Conservation (phyloP, 148 eudicot genomes). For the Euryodendron excelsum region DNA sequence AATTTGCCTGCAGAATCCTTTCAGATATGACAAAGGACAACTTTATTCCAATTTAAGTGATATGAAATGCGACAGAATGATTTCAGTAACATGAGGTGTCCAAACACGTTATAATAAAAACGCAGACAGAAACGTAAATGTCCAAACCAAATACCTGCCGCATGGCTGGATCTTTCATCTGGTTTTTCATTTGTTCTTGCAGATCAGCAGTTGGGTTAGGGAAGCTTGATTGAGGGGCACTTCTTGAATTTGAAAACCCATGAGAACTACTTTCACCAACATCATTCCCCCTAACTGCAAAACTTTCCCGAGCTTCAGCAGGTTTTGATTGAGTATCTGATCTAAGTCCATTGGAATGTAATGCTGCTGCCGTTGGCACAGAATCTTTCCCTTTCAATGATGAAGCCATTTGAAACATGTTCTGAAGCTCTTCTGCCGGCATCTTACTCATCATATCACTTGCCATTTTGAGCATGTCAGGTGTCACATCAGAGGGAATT, state of each 20-base stretch:
- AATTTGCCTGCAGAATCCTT: background rate
- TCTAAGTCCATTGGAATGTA: slow-evolving; percentile 36
- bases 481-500: slow-evolving; percentile 60
- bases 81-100: background rate
- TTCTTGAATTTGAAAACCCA: slow-evolving; percentile 41
- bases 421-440: slow-evolving; percentile 79
- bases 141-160: slow-evolving; percentile 52
- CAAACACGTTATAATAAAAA: background rate
- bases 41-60: background rate
- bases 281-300: slow-evolving; percentile 30
- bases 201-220: slow-evolving; percentile 60
- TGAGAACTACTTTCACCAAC: slow-evolving; percentile 45
- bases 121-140: background rate
- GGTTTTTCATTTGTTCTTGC: slow-evolving; percentile 94
- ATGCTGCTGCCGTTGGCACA: slow-evolving; percentile 36
- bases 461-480: slow-evolving; percentile 90
- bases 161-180: slow-evolving; percentile 97
- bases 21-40: background rate
- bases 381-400: slow-evolving; percentile 60
- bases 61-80: background rate
- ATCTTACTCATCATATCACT: slow-evolving; percentile 93
- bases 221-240: slow-evolving; percentile 49
- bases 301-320: slow-evolving; percentile 26
- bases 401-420: slow-evolving; percentile 83
- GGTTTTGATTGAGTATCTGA: slow-evolving; percentile 32